Conservation (phyloP, 2,329 filamentous ascomycete species). For the Aspergillus fructus region DNA sequence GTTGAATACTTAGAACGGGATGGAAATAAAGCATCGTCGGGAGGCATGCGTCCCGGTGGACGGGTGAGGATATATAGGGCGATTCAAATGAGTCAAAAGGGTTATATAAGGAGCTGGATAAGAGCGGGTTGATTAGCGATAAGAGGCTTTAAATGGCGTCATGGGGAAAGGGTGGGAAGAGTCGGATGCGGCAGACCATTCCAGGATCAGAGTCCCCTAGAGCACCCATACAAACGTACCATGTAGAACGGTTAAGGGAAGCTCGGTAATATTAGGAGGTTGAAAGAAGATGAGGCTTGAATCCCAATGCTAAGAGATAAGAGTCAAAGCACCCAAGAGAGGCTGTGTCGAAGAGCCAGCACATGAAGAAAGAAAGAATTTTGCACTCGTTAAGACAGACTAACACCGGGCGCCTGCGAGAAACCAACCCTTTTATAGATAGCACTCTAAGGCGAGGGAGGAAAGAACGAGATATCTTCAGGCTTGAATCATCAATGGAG, state of each 20-base stretch:
- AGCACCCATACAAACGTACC: background rate
- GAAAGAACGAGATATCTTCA: constrained; percentile 15
- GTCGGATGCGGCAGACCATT: background rate
- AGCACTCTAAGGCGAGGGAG: constrained; percentile 5
- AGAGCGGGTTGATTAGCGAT: constrained; percentile 13
- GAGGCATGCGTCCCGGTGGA: constrained; percentile 40
- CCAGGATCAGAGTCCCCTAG: background rate
- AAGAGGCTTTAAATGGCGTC: constrained; percentile 7
- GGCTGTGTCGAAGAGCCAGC: constrained; percentile 3
- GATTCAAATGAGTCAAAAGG: constrained; percentile 15
- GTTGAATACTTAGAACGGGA: constrained; percentile 37
- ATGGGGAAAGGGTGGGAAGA: constrained; percentile 1
- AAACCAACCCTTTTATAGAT: background rate
- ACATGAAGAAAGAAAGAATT: background rate
- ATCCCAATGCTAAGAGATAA: background rate
- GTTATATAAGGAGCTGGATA: constrained; percentile 21
- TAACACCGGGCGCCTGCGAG: background rate
- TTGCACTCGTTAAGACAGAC: background rate
- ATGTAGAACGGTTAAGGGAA: background rate
- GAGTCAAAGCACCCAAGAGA: constrained; percentile 3
- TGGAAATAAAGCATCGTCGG: constrained; percentile 41
- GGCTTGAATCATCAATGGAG: constrained; percentile 10
- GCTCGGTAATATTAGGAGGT: background rate
- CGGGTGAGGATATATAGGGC: constrained; percentile 17
- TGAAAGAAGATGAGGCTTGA: constrained; percentile 5